Conservation (phyloP, 331 rosid species). For the Malus hybrid region DNA sequence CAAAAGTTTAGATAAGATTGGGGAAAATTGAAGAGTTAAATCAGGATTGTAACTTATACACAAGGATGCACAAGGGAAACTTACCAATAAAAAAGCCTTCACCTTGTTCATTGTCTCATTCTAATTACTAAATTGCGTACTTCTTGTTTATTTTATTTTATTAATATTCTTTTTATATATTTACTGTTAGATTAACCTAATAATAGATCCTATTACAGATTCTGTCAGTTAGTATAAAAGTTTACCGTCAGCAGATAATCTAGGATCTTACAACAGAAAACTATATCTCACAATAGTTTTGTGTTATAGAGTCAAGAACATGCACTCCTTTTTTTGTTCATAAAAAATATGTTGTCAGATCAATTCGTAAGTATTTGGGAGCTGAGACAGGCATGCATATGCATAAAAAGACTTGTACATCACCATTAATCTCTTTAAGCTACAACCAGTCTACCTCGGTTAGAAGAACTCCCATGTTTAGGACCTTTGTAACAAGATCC, state of each 20-base stretch:
- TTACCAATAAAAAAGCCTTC: neutral
- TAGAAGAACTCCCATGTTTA: conserved; percentile 77
- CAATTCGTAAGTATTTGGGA: neutral
- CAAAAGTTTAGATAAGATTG: neutral
- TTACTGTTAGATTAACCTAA: neutral
- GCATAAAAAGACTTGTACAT: neutral
- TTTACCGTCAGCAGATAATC: neutral
- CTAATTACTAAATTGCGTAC: neutral
- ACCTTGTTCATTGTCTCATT: neutral
- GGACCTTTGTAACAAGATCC: conserved; percentile 61
- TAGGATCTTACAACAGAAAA: neutral
- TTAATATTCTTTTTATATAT: neutral
- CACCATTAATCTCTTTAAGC: neutral
- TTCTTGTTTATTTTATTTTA: neutral
- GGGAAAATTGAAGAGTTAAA: neutral
- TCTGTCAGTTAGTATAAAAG: too few relatives aligned
- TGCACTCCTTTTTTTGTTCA: neutral
- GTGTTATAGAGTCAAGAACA: neutral
- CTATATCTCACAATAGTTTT: neutral
- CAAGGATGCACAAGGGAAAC: neutral
- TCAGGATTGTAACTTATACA: neutral
- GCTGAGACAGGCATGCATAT: neutral
- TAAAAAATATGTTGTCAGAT: neutral
- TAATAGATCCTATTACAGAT: neutral
- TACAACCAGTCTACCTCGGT: conserved; percentile 55